A percentile compares a stretch with the other conserved stretches of the same genome.
Evolutionary conservation across 495 filamentous ascomycete species (phyloP).

Genomic region (Lasiosphaeria hispida): DNA sequence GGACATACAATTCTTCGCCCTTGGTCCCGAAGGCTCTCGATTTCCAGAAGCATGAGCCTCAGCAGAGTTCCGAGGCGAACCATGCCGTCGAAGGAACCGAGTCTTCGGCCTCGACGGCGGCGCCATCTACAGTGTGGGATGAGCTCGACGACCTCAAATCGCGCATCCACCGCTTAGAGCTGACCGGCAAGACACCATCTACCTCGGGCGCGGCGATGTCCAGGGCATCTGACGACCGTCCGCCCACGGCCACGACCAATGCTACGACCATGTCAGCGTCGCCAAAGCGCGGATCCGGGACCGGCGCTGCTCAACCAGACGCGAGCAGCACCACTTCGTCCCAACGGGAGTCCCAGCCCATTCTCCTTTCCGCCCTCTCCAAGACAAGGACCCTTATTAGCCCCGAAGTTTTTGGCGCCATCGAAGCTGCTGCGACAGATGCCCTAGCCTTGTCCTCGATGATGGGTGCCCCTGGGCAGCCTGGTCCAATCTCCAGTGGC

Average conservation of each 20-base stretch:
- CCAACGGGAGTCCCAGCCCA: conserved; percentile 61
- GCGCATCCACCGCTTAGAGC: conserved; percentile 85
- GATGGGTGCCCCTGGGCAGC: conserved; percentile 63
- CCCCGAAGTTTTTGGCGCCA: conserved; percentile 70
- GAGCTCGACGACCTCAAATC: conserved; percentile 95
- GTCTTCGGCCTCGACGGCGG: conserved; percentile 80
- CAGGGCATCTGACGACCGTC: conserved; percentile 71
- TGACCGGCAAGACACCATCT: conserved; percentile 81
- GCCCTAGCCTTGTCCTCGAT: conserved; percentile 72
- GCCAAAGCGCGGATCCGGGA: conserved; percentile 62
- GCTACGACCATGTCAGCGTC: conserved; percentile 88
- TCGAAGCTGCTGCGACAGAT: conserved; percentile 80
- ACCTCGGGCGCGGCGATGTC: conserved; percentile 78
- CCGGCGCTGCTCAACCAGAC: conserved; percentile 38
- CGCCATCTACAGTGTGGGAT: conserved; percentile 94
- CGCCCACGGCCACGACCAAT: conserved; percentile 89
- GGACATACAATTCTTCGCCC: conserved; percentile 57
- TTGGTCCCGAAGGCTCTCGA: conserved; percentile 49
- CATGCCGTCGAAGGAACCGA: conserved; percentile 62
- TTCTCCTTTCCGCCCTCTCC: conserved; percentile 74
- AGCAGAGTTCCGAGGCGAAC: conserved; percentile 29
- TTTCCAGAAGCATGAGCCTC: conserved; percentile 31
- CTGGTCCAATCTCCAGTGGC: conserved; percentile 58
- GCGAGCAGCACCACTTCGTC: conserved; percentile 22
- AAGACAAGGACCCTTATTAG: conserved; percentile 69